Percentiles rank a stretch among this genome's conserved stretches.
Conservation (phyloP, 345 rosid species). For the Sonneratia alba region DNA sequence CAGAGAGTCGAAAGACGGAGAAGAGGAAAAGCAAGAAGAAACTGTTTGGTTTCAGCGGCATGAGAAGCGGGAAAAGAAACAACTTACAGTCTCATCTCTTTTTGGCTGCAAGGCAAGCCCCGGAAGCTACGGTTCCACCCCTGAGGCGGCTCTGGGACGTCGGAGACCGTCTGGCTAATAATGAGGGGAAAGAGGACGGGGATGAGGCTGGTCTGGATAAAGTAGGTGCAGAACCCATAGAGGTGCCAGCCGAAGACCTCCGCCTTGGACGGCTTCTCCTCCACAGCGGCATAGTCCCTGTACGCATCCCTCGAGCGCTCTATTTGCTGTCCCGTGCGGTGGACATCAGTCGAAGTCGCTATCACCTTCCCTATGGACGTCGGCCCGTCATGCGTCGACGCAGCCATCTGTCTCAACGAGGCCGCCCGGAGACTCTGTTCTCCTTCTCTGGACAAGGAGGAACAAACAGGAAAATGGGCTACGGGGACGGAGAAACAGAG, state of each 20-base stretch:
- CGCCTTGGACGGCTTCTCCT: constrained; percentile 24
- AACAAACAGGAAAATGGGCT: background rate
- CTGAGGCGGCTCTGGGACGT: constrained; percentile 15
- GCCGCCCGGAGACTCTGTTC: background rate
- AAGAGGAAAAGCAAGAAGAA: background rate
- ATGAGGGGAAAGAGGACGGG: constrained; percentile 49
- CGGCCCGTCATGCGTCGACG: constrained; percentile 6
- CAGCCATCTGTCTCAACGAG: constrained; percentile 3
- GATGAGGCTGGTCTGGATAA: constrained; percentile 30
- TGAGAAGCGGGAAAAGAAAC: background rate
- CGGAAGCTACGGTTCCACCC: constrained; percentile 17
- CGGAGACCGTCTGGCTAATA: constrained; percentile 25
- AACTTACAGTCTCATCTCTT: constrained; percentile 38
- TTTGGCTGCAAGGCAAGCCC: constrained; percentile 24
- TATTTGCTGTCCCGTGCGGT: constrained; percentile 13
- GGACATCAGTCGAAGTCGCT: constrained; percentile 17
- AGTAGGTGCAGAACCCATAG: constrained; percentile 41
- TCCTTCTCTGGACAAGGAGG: background rate
- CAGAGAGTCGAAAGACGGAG: background rate
- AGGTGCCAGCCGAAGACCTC: constrained; percentile 50
- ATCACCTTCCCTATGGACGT: constrained; percentile 19
- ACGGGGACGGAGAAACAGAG: background rate
- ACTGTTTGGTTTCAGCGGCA: background rate
- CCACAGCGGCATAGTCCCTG: constrained; percentile 5
- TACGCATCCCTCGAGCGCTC: constrained; percentile 19